Percentiles rank a stretch among this genome's conserved stretches.
Conservation (phyloP, 2,329 filamentous ascomycete species). For the Aspergillus jensenii region DNA sequence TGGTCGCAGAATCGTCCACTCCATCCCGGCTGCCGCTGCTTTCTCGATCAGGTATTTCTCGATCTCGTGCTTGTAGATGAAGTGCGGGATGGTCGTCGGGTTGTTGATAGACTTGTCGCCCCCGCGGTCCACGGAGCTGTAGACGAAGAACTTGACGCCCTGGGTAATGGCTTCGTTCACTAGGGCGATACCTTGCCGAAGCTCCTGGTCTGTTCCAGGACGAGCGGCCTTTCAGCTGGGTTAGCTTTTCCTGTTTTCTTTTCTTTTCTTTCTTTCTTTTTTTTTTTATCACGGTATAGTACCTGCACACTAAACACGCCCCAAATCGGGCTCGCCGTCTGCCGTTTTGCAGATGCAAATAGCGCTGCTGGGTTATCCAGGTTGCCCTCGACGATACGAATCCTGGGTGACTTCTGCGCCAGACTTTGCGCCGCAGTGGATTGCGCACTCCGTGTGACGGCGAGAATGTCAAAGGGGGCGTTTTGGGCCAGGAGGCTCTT, state of each 20-base stretch:
- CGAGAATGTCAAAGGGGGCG: conserved; percentile 12
- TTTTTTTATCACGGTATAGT: neutral
- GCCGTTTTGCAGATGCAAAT: conserved; percentile 47
- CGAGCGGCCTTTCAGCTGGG: too few relatives aligned
- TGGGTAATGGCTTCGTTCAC: conserved; percentile 57
- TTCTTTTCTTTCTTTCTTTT: too few relatives aligned
- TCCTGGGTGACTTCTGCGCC: conserved; percentile 42
- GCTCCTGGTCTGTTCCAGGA: too few relatives aligned
- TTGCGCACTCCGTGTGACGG: conserved; percentile 11
- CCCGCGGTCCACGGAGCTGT: conserved; percentile 64
- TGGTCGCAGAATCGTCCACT: conserved; percentile 62
- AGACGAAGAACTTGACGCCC: conserved; percentile 62
- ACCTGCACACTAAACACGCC: conserved; percentile 65
- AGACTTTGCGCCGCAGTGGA: conserved; percentile 47
- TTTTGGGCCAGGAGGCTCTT: conserved; percentile 7
- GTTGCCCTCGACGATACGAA: conserved; percentile 60
- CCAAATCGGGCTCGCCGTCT: conserved; percentile 48
- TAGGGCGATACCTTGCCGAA: conserved; percentile 54
- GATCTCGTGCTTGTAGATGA: conserved; percentile 61
- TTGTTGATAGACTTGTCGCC: conserved; percentile 54
- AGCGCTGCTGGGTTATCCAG: conserved; percentile 52
- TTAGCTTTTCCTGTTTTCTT: too few relatives aligned
- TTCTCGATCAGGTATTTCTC: conserved; percentile 58
- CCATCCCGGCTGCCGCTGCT: conserved; percentile 45
- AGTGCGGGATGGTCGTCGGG: conserved; percentile 61